These are phyloP conservation scores for Irpex sp. DNA, from an alignment of 1,284 basidiomycete species.

Conservation along the genomic window DNA sequence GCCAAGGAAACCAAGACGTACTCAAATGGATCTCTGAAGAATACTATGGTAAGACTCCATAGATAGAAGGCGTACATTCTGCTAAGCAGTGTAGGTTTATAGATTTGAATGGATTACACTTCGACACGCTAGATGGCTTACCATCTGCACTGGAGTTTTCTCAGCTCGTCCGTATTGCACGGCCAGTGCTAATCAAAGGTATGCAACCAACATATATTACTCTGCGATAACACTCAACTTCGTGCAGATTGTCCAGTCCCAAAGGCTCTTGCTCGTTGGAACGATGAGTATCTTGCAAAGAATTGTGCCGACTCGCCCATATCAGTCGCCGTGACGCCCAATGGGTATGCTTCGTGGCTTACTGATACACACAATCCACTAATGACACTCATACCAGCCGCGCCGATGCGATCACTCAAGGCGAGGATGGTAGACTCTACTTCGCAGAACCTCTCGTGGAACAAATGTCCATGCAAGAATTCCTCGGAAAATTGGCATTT, in stretches of 20 bases:
- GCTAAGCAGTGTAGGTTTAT: neutral
- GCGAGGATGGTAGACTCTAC: slow-evolving; percentile 54
- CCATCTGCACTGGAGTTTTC: slow-evolving; percentile 76
- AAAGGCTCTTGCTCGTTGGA: slow-evolving; percentile 50
- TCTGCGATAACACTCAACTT: neutral
- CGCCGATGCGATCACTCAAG: slow-evolving; percentile 72
- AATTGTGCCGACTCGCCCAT: slow-evolving; percentile 53
- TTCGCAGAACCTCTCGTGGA: slow-evolving; percentile 78
- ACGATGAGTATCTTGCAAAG: slow-evolving; percentile 55
- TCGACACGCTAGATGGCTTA: slow-evolving; percentile 50
- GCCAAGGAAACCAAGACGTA: slow-evolving; percentile 1
- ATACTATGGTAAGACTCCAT: slow-evolving; percentile 42
- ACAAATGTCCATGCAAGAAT: slow-evolving; percentile 57
- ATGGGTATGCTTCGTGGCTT: slow-evolving; percentile 55
- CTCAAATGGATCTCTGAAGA: slow-evolving; percentile 48
- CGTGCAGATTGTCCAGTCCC: slow-evolving; percentile 33
- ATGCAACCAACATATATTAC: neutral
- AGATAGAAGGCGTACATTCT: neutral
- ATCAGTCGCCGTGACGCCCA: slow-evolving; percentile 79
- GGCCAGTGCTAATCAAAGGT: slow-evolving; percentile 80
- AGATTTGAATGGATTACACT: slow-evolving; percentile 66
- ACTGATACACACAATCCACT: neutral
- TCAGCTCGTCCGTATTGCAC: slow-evolving; percentile 65
- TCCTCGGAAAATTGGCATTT: slow-evolving; percentile 47
- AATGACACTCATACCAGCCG: slow-evolving; percentile 38